A percentile compares a stretch with the other conserved stretches of the same genome.
Conservation (phyloP, 2,329 filamentous ascomycete genomes). For the Fusarium goolgardi region DNA sequence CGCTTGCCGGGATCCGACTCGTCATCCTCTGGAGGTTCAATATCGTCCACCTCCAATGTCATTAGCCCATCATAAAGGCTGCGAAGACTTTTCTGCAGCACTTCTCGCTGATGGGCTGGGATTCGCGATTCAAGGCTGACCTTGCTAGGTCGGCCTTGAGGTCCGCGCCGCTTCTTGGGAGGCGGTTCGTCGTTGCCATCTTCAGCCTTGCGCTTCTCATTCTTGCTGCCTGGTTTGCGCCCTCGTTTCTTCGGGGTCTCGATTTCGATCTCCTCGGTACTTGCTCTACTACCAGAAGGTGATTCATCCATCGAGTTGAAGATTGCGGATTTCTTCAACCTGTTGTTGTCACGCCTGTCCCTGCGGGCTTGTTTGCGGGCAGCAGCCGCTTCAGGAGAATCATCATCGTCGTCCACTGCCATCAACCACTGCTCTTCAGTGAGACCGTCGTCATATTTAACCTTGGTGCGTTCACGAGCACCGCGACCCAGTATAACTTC, state of each 20-base stretch:
- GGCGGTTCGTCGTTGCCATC: slow-evolving; percentile 81
- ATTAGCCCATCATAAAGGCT: slow-evolving; percentile 83
- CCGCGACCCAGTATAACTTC: slow-evolving; percentile 84
- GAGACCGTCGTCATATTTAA: slow-evolving; percentile 95
- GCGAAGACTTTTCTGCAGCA: slow-evolving; percentile 84
- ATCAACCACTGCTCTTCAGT: slow-evolving; percentile 99
- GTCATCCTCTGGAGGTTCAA: slow-evolving; percentile 67
- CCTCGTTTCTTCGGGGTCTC: slow-evolving; percentile 84
- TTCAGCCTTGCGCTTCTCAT: slow-evolving; percentile 89
- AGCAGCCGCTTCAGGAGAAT: slow-evolving; percentile 91
- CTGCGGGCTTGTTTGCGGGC: slow-evolving; percentile 88
- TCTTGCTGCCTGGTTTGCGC: slow-evolving; percentile 78
- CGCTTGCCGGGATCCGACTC: slow-evolving; percentile 73
- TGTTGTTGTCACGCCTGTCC: slow-evolving; percentile 81
- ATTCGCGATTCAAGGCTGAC: slow-evolving; percentile 62
- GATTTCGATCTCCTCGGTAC: slow-evolving; percentile 78
- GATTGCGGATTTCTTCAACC: slow-evolving; percentile 67
- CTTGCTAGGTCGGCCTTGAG: slow-evolving; percentile 76
- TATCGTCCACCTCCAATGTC: slow-evolving; percentile 82
- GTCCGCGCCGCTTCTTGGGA: slow-evolving; percentile 80
- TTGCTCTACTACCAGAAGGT: slow-evolving; percentile 81
- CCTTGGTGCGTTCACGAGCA: slow-evolving; percentile 91
- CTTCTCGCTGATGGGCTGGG: slow-evolving; percentile 74
- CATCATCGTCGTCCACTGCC: slow-evolving; percentile 96
- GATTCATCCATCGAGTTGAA: slow-evolving; percentile 69